phyloP scores from a whole-genome alignment of 257 asterid species.

The Osmanthus fragrans region DNA sequence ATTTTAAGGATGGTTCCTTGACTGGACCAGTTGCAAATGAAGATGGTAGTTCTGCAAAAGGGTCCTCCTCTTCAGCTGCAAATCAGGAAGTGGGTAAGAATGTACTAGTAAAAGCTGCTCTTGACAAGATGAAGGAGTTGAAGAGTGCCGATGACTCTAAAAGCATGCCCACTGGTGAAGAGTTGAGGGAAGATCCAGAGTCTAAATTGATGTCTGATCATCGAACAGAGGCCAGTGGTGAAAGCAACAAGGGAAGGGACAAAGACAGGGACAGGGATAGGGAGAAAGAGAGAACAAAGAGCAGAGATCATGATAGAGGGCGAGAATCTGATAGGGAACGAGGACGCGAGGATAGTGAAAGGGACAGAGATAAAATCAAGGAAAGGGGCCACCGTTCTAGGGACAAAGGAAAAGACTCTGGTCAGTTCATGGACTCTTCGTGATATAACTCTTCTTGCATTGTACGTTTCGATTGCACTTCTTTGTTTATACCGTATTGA shows the following conservation, averaged over 20 bases:
- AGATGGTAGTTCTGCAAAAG: constrained; percentile 45
- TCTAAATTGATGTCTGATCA: constrained; percentile 44
- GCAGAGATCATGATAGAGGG: constrained; percentile 68
- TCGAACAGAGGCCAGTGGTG: constrained; percentile 59
- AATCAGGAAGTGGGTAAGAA: constrained; percentile 59
- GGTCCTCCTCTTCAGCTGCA: constrained; percentile 30
- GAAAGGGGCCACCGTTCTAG: constrained; percentile 75
- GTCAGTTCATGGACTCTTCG: constrained; percentile 26
- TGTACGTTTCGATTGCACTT: not conserved
- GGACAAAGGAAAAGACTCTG: constrained; percentile 69
- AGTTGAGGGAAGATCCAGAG: constrained; percentile 60
- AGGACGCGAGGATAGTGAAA: constrained; percentile 60
- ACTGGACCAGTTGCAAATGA: constrained; percentile 44
- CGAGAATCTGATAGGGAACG: constrained; percentile 75
- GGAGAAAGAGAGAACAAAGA: constrained; percentile 57
- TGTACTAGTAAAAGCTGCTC: constrained; percentile 44
- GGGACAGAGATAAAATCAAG: constrained; percentile 66
- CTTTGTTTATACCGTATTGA: not conserved
- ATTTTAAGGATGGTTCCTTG: constrained; percentile 62
- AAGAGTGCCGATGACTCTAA: constrained; percentile 60
- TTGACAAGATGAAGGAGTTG: constrained; percentile 57
- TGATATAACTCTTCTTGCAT: constrained; percentile 5
- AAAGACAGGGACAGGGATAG: constrained; percentile 44
- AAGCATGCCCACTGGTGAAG: constrained; percentile 43
- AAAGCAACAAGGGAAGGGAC: constrained; percentile 63